Evolutionary conservation across 1,139 yeast species (phyloP).

Genomic region (Debaryomyces nepalensis): DNA sequence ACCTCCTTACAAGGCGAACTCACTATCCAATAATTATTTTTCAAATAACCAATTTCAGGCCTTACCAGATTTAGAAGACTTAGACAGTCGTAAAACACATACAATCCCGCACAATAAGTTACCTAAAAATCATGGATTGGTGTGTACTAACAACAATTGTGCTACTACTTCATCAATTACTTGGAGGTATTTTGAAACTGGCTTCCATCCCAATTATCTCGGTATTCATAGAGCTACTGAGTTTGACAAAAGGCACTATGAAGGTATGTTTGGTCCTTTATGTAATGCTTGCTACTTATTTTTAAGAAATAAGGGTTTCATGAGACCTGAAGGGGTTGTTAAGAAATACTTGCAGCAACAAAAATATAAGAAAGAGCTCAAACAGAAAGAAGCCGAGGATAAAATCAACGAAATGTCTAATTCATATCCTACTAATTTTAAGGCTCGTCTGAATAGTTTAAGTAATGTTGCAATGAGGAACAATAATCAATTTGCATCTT

Average conservation of each 20-base stretch:
- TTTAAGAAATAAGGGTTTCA: conserved; percentile 53
- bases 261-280: conserved; percentile 56
- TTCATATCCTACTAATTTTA: not conserved
- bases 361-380: conserved; percentile 42
- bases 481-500: conserved; percentile 29
- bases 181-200: conserved; percentile 54
- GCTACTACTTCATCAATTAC: conserved; percentile 45
- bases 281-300: conserved; percentile 56
- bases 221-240: conserved; percentile 44
- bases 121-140: conserved; percentile 45
- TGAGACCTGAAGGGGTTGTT: conserved; percentile 55
- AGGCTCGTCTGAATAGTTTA: conserved; percentile 20
- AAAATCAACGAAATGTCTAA: conserved; percentile 4
- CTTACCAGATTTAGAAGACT: conserved; percentile 50
- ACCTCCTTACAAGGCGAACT: conserved; percentile 35
- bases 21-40: conserved; percentile 12
- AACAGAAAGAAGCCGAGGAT: conserved; percentile 29
- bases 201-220: conserved; percentile 44
- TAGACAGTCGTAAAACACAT: conserved; percentile 51
- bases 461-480: conserved; percentile 25
- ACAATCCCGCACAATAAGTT: conserved; percentile 45
- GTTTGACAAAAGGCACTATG: conserved; percentile 47
- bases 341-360: conserved; percentile 54
- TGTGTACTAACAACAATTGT: conserved; percentile 52
- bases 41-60: conserved; percentile 34